These are phyloP conservation scores for Paraleonurus japonicus DNA, from an alignment of 257 asterid species.

Conservation along the genomic window DNA sequence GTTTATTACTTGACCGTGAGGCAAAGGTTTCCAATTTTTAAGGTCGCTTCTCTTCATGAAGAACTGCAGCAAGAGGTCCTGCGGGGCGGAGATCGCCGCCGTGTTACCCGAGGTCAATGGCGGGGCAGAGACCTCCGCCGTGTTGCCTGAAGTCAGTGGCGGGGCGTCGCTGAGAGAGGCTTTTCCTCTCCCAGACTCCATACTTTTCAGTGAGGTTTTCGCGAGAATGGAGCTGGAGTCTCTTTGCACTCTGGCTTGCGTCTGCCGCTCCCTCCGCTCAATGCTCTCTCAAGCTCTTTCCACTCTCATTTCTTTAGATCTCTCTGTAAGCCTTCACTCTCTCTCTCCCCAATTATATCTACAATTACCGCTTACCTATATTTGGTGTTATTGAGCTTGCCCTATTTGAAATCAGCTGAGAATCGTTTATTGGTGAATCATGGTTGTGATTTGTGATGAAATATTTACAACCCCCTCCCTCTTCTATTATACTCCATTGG, in stretches of 20 bases:
- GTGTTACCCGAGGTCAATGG: too few species aligned
- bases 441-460: not conserved
- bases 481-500: too few species aligned
- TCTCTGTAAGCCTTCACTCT: constrained; percentile 49
- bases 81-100: not conserved
- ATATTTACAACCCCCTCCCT: not conserved
- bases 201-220: constrained; percentile 40
- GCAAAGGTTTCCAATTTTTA: too few species aligned
- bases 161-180: constrained; percentile 33
- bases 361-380: not conserved
- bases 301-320: constrained; percentile 50
- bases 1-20: too few species aligned
- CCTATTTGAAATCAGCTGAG: not conserved
- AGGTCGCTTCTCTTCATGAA: too few species aligned
- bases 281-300: constrained; percentile 46
- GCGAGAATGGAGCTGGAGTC: constrained; percentile 54
- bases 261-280: constrained; percentile 39
- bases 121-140: constrained; percentile 23
- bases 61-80: constrained; percentile 24
- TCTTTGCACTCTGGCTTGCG: constrained; percentile 61
- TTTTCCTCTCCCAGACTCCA: constrained; percentile 54
- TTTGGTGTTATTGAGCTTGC: not conserved
- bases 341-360: not conserved
- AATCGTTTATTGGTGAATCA: not conserved
- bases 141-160: constrained; percentile 4